A percentile compares a stretch with the other conserved stretches of the same genome.
Evolutionary conservation across 1,284 basidiomycete genomes (phyloP).

Genomic region (Dichomitus squalens): DNA sequence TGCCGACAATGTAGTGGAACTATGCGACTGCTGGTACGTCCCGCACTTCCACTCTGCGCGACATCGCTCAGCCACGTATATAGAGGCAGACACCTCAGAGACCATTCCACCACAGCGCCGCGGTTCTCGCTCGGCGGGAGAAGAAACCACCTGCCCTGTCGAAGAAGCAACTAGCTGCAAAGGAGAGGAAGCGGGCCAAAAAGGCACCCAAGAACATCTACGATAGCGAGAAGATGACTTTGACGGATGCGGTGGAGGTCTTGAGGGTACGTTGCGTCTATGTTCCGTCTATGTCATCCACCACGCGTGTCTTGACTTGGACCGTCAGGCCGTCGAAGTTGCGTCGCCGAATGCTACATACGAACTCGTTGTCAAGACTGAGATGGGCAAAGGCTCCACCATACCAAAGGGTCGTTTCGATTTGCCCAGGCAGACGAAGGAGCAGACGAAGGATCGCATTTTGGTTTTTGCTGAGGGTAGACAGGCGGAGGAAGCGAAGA

Average conservation of each 20-base stretch:
- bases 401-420: conserved; percentile 81
- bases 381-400: conserved; percentile 70
- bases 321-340: conserved; percentile 74
- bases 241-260: conserved; percentile 65
- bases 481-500: conserved; percentile 75
- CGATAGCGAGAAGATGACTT: conserved; percentile 61
- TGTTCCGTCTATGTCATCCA: conserved; percentile 30
- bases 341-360: conserved; percentile 74
- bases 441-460: conserved; percentile 70
- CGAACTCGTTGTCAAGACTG: conserved; percentile 80
- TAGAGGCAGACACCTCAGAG: conserved; percentile 33
- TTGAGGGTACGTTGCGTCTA: conserved; percentile 57
- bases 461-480: conserved; percentile 88
- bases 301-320: neutral
- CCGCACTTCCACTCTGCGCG: no score
- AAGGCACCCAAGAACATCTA: conserved; percentile 50
- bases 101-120: conserved; percentile 52
- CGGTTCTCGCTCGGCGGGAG: conserved; percentile 46
- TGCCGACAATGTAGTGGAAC: conserved; percentile 26
- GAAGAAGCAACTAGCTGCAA: conserved; percentile 68
- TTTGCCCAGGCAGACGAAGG: conserved; percentile 76
- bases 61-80: neutral
- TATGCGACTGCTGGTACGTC: conserved; percentile 7
- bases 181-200: conserved; percentile 48
- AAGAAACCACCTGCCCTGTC: conserved; percentile 54